phyloP scores from a whole-genome alignment of 2,329 filamentous ascomycete genomes.

The Pseudogymnoascus sp. region DNA sequence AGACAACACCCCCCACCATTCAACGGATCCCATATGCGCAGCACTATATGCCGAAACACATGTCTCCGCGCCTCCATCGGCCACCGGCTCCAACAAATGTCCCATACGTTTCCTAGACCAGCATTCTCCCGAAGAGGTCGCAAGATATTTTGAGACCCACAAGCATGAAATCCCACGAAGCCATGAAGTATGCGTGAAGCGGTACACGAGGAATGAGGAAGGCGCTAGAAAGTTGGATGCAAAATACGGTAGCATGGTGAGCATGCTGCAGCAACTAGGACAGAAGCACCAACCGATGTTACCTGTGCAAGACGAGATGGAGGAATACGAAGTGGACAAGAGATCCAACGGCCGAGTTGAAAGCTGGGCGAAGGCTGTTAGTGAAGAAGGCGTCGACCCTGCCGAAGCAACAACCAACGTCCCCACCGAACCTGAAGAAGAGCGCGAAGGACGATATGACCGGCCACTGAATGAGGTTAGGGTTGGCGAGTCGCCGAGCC shows the following conservation, averaged over 20 bases:
- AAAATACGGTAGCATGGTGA: slow-evolving; percentile 78
- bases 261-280: slow-evolving; percentile 87
- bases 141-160: slow-evolving; percentile 86
- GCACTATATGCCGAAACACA: slow-evolving; percentile 53
- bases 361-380: slow-evolving; percentile 76
- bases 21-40: slow-evolving; percentile 53
- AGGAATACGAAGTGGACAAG: slow-evolving; percentile 33
- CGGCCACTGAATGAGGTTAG: slow-evolving; percentile 78
- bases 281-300: slow-evolving; percentile 83
- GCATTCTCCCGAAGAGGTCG: slow-evolving; percentile 87
- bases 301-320: slow-evolving; percentile 46
- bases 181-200: slow-evolving; percentile 83
- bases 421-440: slow-evolving; percentile 38
- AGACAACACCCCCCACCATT: slow-evolving; percentile 39
- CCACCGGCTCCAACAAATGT: slow-evolving; percentile 58
- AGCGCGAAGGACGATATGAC: slow-evolving; percentile 69
- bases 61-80: slow-evolving; percentile 35
- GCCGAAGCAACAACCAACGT: slow-evolving; percentile 27
- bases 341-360: slow-evolving; percentile 65
- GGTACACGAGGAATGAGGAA: slow-evolving; percentile 79
- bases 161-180: slow-evolving; percentile 92
- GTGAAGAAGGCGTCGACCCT: slow-evolving; percentile 40
- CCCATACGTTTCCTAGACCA: slow-evolving; percentile 90
- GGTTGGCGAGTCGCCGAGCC: slow-evolving; percentile 87
- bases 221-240: slow-evolving; percentile 83